Percentiles rank a stretch among this genome's conserved stretches.
Evolutionary conservation across 2,329 filamentous ascomycete genomes (phyloP).

Genomic region (Claviceps sorghi): DNA sequence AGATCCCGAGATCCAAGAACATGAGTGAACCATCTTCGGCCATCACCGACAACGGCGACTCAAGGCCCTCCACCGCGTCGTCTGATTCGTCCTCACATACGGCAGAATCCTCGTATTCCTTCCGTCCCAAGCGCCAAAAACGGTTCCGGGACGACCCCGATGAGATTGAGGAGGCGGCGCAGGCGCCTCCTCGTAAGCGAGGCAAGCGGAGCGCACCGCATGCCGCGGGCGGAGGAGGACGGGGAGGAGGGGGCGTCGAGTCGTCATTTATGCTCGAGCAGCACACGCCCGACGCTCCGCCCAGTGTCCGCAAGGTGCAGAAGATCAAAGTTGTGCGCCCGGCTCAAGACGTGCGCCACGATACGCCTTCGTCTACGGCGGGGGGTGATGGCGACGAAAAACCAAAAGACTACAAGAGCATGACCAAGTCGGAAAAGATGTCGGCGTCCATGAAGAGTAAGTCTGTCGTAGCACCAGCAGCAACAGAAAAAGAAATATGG

Average conservation of each 20-base stretch:
- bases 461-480: constrained; percentile 9
- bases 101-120: constrained; percentile 35
- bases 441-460: constrained; percentile 50
- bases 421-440: constrained; percentile 54
- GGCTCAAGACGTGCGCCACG: constrained; percentile 14
- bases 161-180: constrained; percentile 22
- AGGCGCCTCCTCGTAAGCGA: constrained; percentile 25
- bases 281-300: constrained; percentile 11
- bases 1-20: constrained; percentile 28
- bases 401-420: constrained; percentile 41
- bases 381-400: constrained; percentile 24
- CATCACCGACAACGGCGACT: constrained; percentile 28
- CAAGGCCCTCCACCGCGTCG: constrained; percentile 36
- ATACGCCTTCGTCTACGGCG: constrained; percentile 13
- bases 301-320: constrained; percentile 18
- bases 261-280: constrained; percentile 8
- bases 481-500: neutral
- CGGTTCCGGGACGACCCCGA: constrained; percentile 36
- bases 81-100: constrained; percentile 37
- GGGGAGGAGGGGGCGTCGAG: constrained; percentile 3
- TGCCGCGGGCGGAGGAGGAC: neutral
- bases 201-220: constrained; percentile 15
- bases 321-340: constrained; percentile 26
- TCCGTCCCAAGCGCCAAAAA: constrained; percentile 40
- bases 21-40: constrained; percentile 23